Percentiles rank a stretch among this genome's conserved stretches.
Evolutionary conservation across 345 rosid species (phyloP).

Genomic region (Clarkia xantiana): DNA sequence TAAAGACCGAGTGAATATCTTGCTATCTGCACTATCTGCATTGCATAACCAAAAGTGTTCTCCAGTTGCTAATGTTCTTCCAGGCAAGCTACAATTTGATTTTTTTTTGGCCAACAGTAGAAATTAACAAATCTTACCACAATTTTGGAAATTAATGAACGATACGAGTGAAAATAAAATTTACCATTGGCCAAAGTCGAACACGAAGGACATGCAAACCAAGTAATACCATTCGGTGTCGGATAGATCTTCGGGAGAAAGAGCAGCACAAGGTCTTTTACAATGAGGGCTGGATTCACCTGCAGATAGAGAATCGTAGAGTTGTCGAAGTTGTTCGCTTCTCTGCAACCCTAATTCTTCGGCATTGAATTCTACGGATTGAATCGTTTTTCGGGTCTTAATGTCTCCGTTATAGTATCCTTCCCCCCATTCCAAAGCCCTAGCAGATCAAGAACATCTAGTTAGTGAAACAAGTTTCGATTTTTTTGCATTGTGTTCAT

Average conservation of each 20-base stretch:
- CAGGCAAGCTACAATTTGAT: slow-evolving; percentile 50
- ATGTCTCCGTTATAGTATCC: slow-evolving; percentile 97
- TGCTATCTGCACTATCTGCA: slow-evolving; percentile 70
- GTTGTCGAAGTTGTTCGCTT: slow-evolving; percentile 77
- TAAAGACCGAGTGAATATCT: slow-evolving; percentile 76
- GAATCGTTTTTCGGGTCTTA: slow-evolving; percentile 83
- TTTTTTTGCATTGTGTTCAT: too few relatives aligned
- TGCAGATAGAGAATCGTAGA: slow-evolving; percentile 53
- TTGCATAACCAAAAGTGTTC: slow-evolving; percentile 67
- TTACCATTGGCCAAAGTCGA: slow-evolving; percentile 81
- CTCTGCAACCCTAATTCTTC: slow-evolving; percentile 69
- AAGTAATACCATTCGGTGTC: slow-evolving; percentile 94
- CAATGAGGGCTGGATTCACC: slow-evolving; percentile 44
- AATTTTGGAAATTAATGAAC: neutral
- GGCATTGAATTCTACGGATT: slow-evolving; percentile 49
- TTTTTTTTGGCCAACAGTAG: neutral
- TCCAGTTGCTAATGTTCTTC: slow-evolving; percentile 47
- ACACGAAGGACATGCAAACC: slow-evolving; percentile 91
- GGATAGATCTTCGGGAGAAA: slow-evolving; percentile 90
- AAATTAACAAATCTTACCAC: neutral
- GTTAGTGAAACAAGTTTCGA: too few relatives aligned
- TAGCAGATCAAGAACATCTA: slow-evolving; percentile 3
- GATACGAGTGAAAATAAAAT: neutral
- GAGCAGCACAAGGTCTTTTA: slow-evolving; percentile 59
- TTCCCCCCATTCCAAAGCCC: slow-evolving; percentile 80